These are phyloP conservation scores for sunflower (Helianthus annuus) DNA, from an alignment of 129 eudicot genomes.

Conservation along the genomic window HanXRQr2.0-SUNRISE NC_035448.2:119722501-119723000, in stretches of 20 bases:
- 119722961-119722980: slow-evolving; percentile 17
- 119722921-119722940: slow-evolving; percentile 25
- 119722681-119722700: too few relatives aligned
- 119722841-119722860: slow-evolving; percentile 34
- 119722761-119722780: slow-evolving; percentile 13
- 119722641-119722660: too few relatives aligned
- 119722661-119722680: too few relatives aligned
- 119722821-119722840: not conserved
- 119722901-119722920: slow-evolving; percentile 27
- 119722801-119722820: not conserved
- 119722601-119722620: too few relatives aligned
- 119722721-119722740: not conserved
- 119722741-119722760: slow-evolving; percentile 13
- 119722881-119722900: not conserved
- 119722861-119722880: slow-evolving; percentile 37
- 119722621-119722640: too few relatives aligned
- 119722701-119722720: too few relatives aligned
- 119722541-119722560: too few relatives aligned
- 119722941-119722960: slow-evolving; percentile 6
- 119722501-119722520: too few relatives aligned
- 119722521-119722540: too few relatives aligned
- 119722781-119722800: slow-evolving; percentile 10
- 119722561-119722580: too few relatives aligned
- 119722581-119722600: too few relatives aligned
- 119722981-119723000: slow-evolving; percentile 15